These are phyloP conservation scores for Mucor indicus DNA, from an alignment of 371 early-diverging fungal species.

Conservation along the genomic window DNA sequence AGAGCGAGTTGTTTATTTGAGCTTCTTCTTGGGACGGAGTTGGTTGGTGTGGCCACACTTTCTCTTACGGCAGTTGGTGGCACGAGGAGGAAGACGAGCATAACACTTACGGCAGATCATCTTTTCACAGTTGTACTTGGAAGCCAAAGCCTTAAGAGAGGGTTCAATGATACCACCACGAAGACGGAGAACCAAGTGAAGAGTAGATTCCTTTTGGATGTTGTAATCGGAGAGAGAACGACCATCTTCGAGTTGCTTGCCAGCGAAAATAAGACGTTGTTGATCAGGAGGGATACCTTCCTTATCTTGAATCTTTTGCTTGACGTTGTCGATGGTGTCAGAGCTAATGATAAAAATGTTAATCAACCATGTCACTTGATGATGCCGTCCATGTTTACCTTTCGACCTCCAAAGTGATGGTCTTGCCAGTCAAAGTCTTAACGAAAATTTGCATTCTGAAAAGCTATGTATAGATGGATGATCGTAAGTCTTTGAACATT, in stretches of 20 bases:
- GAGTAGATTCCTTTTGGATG: conserved; percentile 96
- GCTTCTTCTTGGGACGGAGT: conserved; percentile 97
- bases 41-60: conserved; percentile 99
- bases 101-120: conserved; percentile 99
- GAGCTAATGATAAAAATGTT: conserved; percentile 49
- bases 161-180: conserved; percentile 98
- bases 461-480: conserved; percentile 14
- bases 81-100: conserved; percentile 98
- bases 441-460: conserved; percentile 72
- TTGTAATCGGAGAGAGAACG: conserved; percentile 87
- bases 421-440: conserved; percentile 83
- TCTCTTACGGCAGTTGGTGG: conserved; percentile 99
- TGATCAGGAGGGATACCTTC: conserved; percentile 99
- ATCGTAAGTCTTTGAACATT: no score
- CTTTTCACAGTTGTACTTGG: conserved; percentile 99
- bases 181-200: conserved; percentile 97
- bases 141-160: conserved; percentile 94
- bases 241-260: conserved; percentile 99
- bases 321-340: conserved; percentile 97
- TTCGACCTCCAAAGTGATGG: conserved; percentile 94
- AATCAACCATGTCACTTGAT: no score
- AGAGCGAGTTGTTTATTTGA: conserved; percentile 31
- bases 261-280: conserved; percentile 99
- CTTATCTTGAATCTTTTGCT: conserved; percentile 98
- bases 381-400: no score